These are phyloP conservation scores for Penicillium lividum DNA, from an alignment of 495 filamentous ascomycete genomes.

Conservation along the genomic window DNA sequence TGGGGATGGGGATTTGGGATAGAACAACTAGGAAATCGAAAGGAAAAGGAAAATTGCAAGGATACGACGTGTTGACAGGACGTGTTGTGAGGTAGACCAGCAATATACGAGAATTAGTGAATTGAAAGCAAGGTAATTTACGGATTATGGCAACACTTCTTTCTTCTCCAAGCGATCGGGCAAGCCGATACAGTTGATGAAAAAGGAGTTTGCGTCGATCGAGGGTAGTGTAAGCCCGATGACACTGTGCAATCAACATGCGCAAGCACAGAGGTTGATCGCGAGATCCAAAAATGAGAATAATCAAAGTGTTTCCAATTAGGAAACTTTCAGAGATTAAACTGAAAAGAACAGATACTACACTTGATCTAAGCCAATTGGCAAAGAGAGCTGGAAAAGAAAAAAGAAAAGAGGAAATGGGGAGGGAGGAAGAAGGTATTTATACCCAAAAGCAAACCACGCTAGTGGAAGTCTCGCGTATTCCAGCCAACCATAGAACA, in stretches of 20 bases:
- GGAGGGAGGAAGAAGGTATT: conserved; percentile 23
- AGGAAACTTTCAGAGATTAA: conserved; percentile 76
- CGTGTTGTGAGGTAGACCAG: too few relatives aligned
- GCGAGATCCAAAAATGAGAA: conserved; percentile 71
- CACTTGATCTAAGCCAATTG: conserved; percentile 86
- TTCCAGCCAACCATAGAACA: conserved; percentile 21
- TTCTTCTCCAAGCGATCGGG: conserved; percentile 65
- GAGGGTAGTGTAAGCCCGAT: conserved; percentile 86
- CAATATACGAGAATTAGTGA: too few relatives aligned
- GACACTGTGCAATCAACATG: conserved; percentile 75
- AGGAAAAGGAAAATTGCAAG: too few relatives aligned
- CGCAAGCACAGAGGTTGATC: conserved; percentile 77
- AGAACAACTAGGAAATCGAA: too few relatives aligned
- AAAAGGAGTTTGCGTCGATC: conserved; percentile 78
- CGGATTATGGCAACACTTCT: conserved; percentile 36
- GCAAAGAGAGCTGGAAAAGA: conserved; percentile 59
- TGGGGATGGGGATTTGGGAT: too few relatives aligned
- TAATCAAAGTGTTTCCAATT: conserved; percentile 75
- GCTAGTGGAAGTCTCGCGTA: conserved; percentile 24
- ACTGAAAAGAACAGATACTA: conserved; percentile 99
- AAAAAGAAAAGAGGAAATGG: conserved; percentile 47
- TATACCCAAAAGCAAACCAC: conserved; percentile 26
- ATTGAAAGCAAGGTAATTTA: too few relatives aligned
- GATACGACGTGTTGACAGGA: too few relatives aligned
- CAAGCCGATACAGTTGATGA: conserved; percentile 59